phyloP scores from a whole-genome alignment of 257 asterid species.

The Solanum virginianum region DNA sequence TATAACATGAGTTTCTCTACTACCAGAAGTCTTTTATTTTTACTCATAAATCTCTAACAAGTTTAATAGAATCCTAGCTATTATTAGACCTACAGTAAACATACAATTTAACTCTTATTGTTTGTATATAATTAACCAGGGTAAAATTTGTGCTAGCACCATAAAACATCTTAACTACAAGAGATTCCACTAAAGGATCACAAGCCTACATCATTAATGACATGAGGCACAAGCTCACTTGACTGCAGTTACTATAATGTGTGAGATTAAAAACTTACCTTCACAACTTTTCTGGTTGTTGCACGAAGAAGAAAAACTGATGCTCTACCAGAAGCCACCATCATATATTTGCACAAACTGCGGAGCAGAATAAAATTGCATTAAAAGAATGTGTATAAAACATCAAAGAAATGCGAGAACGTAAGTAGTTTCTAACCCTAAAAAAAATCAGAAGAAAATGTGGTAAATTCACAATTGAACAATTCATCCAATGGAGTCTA shows the following conservation, averaged over 20 bases:
- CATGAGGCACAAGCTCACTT: conserved; percentile 10
- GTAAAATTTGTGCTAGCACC: neutral
- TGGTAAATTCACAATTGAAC: neutral
- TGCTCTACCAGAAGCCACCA: conserved; percentile 92
- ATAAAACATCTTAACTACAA: neutral
- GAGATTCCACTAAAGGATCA: neutral
- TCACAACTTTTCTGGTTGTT: conserved; percentile 15
- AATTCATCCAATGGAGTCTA: neutral
- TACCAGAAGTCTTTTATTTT: neutral
- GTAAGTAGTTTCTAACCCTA: neutral
- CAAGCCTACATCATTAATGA: conserved; percentile 32
- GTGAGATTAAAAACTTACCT: neutral
- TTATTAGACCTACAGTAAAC: neutral
- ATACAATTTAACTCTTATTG: neutral
- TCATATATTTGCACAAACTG: conserved; percentile 83
- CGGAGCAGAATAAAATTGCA: neutral
- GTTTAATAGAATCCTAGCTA: neutral
- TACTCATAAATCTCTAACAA: neutral
- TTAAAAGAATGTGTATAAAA: neutral
- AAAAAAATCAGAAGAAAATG: neutral
- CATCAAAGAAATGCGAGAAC: neutral
- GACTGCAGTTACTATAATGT: neutral
- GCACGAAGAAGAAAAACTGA: conserved; percentile 52
- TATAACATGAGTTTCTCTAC: neutral
- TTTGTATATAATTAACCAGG: neutral